Conservation (phyloP, 2,329 filamentous ascomycete species). For the Meredithiella fracta region DNA sequence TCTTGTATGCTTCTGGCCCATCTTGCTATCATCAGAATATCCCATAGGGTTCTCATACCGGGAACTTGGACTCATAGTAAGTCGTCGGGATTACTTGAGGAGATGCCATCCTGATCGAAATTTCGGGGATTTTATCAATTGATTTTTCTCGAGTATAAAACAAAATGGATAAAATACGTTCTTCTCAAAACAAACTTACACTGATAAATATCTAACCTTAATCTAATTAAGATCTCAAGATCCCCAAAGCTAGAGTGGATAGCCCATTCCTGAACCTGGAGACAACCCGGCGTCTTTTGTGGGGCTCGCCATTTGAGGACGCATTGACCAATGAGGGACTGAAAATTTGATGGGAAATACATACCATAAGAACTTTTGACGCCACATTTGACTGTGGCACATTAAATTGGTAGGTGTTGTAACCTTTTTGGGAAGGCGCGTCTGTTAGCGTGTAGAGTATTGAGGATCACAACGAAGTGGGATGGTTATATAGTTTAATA, state of each 20-base stretch:
- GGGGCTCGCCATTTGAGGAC: neutral
- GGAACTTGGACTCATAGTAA: conserved; percentile 66
- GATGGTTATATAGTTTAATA: too few species aligned
- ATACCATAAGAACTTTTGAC: neutral
- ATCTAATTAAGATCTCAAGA: neutral
- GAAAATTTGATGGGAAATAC: neutral
- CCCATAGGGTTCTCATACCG: conserved; percentile 41
- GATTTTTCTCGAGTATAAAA: too few species aligned
- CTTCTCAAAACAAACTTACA: too few species aligned
- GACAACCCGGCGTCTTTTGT: neutral
- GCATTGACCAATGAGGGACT: neutral
- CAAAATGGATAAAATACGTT: neutral
- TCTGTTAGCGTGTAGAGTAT: conserved; percentile 6
- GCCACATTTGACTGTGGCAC: neutral
- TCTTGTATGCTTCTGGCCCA: too few species aligned
- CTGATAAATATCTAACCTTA: too few species aligned
- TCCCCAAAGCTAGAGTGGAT: neutral
- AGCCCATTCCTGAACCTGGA: neutral
- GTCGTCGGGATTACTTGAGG: conserved; percentile 35
- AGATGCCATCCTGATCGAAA: conserved; percentile 10
- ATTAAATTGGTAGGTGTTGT: neutral
- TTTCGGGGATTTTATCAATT: too few species aligned
- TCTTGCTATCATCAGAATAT: neutral
- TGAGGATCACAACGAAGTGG: neutral
- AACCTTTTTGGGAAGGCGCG: conserved; percentile 8